These are phyloP conservation scores for Alternaria triticina DNA, from an alignment of 2,329 filamentous ascomycete genomes.

Conservation along the genomic window DNA sequence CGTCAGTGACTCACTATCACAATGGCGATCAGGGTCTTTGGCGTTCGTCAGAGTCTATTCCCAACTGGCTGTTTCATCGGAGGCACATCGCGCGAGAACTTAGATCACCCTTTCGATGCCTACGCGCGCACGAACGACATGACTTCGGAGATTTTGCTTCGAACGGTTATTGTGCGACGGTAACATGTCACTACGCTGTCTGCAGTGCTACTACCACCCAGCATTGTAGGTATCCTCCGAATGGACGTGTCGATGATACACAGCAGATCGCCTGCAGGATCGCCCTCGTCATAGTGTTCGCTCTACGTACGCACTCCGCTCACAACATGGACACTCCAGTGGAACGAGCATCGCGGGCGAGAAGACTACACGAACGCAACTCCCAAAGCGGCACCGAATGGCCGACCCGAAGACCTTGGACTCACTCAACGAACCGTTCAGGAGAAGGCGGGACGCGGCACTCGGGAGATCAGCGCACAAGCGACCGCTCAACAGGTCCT, in stretches of 20 bases:
- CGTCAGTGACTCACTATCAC: background rate
- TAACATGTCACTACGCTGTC: background rate
- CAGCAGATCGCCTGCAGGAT: constrained; percentile 11
- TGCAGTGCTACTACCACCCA: background rate
- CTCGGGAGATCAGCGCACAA: background rate
- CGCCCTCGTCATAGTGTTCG: background rate
- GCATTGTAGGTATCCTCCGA: constrained; percentile 2
- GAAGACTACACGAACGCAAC: background rate
- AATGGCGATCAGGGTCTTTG: background rate
- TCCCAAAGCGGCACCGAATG: background rate
- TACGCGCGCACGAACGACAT: background rate
- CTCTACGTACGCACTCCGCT: background rate
- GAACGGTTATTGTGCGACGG: constrained; percentile 4
- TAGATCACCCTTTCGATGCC: background rate
- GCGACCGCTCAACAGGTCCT: background rate
- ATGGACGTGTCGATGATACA: background rate
- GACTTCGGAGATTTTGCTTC: background rate
- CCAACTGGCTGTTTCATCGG: background rate
- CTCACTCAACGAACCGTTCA: background rate
- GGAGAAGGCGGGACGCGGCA: background rate
- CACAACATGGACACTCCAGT: background rate
- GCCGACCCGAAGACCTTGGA: background rate
- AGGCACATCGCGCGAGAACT: background rate
- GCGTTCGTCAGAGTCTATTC: background rate
- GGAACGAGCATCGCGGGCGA: constrained; percentile 2